Evolutionary conservation across 1,284 basidiomycete genomes (phyloP), one percentile per base, ranked within the genome.

Genomic region (Sporisorium scitamineum): DNA sequence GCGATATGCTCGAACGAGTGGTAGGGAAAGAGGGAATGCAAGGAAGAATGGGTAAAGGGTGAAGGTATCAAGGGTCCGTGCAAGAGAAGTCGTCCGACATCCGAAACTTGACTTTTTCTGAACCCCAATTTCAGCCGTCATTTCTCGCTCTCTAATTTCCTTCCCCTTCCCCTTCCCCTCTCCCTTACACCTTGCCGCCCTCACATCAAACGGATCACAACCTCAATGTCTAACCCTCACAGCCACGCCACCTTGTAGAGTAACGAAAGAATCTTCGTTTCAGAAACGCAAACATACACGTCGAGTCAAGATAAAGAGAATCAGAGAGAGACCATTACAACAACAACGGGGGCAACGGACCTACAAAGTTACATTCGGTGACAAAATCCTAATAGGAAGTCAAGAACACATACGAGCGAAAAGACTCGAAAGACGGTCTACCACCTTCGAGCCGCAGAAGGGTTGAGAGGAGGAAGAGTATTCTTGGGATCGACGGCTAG

Each of bases 391-490:
- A 11, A n/a, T 18, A 3, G 37, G n/a, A 24, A 26, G 22, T 48
- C 47, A 51, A 24, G 13, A 14, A 51, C 27, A 51, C 14, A 41
- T 8, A 51, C n/a, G 11, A 14, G n/a, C 11, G 22, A 16, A 34
- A 24, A 1, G 7, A 9, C 13, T 3, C 1, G 6, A 24, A 26
- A 18, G 20, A 1, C n/a, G 2, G 18, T 41, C 60, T 51, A 75
- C 72, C 72, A 70, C 27, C 67, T 52, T 20, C 72, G 20, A 26
- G 67, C 51, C n/a, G 63, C 51, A 11, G 62, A 31, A 20, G 56
- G 58, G 45, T 76, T 69, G n/a, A 76, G 51, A 6, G 74, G 74
- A 22, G 74, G 74, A 18, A 76, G 37, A 3, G 74, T 76, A 32
- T 54, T 56, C 53, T 72, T 76, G 42, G 67, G 20, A 53, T 76